A percentile compares a stretch with the other conserved stretches of the same genome.
Conservation (phyloP, 257 asterid genomes). For the Lycium barbarum region DNA sequence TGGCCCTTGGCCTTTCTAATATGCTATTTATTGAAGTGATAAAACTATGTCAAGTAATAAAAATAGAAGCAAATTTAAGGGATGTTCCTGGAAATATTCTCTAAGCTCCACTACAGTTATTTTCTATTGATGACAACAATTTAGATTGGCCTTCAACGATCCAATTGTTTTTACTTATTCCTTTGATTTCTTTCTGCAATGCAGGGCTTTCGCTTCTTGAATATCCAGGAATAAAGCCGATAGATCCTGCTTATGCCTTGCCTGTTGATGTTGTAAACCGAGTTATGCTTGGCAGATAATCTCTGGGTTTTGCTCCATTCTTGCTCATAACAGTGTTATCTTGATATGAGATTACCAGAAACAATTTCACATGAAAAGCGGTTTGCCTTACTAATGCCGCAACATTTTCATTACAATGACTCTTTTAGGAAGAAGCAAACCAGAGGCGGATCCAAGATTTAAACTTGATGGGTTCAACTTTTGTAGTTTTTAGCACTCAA, state of each 20-base stretch:
- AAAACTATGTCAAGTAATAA: not conserved
- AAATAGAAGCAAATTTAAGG: not conserved
- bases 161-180: not conserved
- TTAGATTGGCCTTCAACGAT: not conserved
- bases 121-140: not conserved
- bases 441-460: not conserved
- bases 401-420: not conserved
- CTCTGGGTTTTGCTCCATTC: not conserved
- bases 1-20: not conserved
- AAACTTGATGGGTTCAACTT: not conserved
- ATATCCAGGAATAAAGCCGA: conserved; percentile 76
- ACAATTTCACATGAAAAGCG: not conserved
- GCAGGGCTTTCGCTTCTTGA: conserved; percentile 90
- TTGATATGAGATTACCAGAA: conserved; percentile 9
- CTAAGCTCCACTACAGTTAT: not conserved
- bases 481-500: not conserved
- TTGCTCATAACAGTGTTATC: not conserved
- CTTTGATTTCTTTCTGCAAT: not conserved
- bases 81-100: not conserved
- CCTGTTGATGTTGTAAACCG: conserved; percentile 77
- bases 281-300: conserved; percentile 51
- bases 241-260: conserved; percentile 90
- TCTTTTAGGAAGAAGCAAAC: not conserved
- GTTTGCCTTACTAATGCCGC: not conserved
- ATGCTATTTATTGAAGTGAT: not conserved